Conservation (phyloP, 345 rosid genomes). For the Populus alba region DNA sequence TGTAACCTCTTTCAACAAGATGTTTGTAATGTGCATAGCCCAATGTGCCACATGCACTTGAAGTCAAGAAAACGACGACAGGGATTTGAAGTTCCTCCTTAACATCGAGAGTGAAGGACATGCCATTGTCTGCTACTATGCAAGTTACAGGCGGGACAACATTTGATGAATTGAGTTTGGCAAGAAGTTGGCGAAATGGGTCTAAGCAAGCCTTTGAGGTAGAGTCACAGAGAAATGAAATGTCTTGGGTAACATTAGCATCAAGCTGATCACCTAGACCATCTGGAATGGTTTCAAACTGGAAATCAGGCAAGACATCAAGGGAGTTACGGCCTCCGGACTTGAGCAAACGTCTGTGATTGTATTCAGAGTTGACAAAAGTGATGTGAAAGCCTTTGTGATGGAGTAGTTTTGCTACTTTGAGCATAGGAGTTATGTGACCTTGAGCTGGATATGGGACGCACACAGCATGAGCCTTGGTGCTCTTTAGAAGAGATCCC, state of each 20-base stretch:
- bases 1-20: not conserved
- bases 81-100: not conserved
- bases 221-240: not conserved
- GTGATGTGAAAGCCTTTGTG: conserved; percentile 36
- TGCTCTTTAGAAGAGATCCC: no score
- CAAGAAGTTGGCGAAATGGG: not conserved
- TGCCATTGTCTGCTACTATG: not conserved
- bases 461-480: conserved; percentile 27
- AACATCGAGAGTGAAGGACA: not conserved
- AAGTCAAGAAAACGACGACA: not conserved
- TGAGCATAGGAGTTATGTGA: conserved; percentile 35
- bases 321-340: not conserved
- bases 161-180: not conserved
- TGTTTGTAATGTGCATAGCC: not conserved
- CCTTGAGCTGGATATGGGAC: conserved; percentile 45
- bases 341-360: not conserved
- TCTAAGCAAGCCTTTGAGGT: not conserved
- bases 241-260: not conserved
- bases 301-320: not conserved
- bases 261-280: not conserved
- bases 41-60: not conserved
- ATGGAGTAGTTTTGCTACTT: conserved; percentile 39
- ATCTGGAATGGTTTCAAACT: not conserved
- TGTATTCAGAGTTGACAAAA: conserved; percentile 32
- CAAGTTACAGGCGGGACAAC: not conserved